phyloP scores from a whole-genome alignment of 1,284 basidiomycete genomes.

The Coniferiporia sulphurascens region DNA sequence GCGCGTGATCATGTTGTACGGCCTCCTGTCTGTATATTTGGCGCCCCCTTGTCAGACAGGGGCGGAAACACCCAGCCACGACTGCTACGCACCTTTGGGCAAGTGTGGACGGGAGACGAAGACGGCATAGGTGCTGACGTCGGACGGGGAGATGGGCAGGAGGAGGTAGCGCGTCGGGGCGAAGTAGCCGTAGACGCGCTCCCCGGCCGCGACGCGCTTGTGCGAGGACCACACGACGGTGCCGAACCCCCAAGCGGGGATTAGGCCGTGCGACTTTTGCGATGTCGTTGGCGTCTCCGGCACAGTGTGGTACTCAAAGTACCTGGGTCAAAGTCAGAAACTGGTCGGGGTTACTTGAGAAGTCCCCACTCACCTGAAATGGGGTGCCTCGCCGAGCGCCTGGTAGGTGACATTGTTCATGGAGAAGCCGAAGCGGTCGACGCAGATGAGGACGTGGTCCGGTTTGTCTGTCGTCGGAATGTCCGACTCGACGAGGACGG shows the following conservation, averaged over 20 bases:
- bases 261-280: slow-evolving; percentile 47
- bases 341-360: background rate
- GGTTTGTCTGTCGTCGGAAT: slow-evolving; percentile 13
- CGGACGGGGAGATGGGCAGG: slow-evolving; percentile 41
- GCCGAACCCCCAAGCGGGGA: slow-evolving; percentile 66
- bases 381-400: slow-evolving; percentile 52
- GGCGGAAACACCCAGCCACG: slow-evolving; percentile 34
- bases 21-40: slow-evolving; percentile 47
- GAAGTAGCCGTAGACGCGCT: slow-evolving; percentile 61
- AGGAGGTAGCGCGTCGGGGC: slow-evolving; percentile 52
- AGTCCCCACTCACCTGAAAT: slow-evolving; percentile 39
- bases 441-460: slow-evolving; percentile 50
- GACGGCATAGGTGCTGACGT: slow-evolving; percentile 49
- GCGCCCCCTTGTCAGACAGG: background rate
- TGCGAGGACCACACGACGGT: slow-evolving; percentile 46
- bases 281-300: slow-evolving; percentile 37
- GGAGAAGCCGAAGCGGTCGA: slow-evolving; percentile 62
- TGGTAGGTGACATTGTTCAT: slow-evolving; percentile 48
- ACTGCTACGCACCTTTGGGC: slow-evolving; percentile 35
- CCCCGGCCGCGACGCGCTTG: slow-evolving; percentile 41
- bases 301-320: slow-evolving; percentile 56
- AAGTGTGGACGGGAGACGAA: slow-evolving; percentile 52
- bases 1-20: slow-evolving; percentile 59
- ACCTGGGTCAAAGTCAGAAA: slow-evolving; percentile 32
- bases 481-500: slow-evolving; percentile 25